Conservation (phyloP, 2,329 filamentous ascomycete genomes). For the Calonectria honghensis region DNA sequence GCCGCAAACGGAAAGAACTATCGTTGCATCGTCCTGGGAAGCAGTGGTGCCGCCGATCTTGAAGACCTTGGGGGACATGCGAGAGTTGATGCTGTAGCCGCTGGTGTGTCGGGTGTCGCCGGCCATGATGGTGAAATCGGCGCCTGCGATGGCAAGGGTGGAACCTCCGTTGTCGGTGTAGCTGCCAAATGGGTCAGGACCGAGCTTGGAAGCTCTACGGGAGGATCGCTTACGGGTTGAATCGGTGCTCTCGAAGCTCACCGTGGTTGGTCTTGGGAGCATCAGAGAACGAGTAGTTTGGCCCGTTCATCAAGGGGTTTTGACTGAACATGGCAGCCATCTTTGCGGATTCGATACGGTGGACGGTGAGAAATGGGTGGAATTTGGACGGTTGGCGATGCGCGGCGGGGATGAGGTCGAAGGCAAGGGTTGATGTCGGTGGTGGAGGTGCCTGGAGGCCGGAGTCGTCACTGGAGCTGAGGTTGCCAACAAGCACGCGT, state of each 20-base stretch:
- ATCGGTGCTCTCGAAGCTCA: constrained; percentile 83
- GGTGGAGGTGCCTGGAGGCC: constrained; percentile 50
- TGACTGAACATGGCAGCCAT: constrained; percentile 83
- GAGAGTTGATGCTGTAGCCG: constrained; percentile 99
- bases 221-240: constrained; percentile 85
- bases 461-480: constrained; percentile 50
- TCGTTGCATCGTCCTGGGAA: constrained; percentile 87
- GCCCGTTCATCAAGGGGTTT: constrained; percentile 80
- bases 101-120: constrained; percentile 97
- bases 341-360: constrained; percentile 53
- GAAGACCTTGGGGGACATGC: constrained; percentile 96
- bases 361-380: neutral
- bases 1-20: constrained; percentile 94
- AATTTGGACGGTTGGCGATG: constrained; percentile 35
- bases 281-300: constrained; percentile 81
- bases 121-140: constrained; percentile 96
- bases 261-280: constrained; percentile 72
- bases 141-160: constrained; percentile 94
- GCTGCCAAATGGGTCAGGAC: constrained; percentile 64
- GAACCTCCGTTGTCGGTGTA: constrained; percentile 99
- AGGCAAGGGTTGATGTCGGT: constrained; percentile 40
- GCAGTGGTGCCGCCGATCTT: constrained; percentile 94
- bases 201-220: neutral
- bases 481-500: constrained; percentile 62
- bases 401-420: constrained; percentile 35